phyloP scores from a whole-genome alignment of 164 flowering plant species.

The Nymphaea colorata region DNA sequence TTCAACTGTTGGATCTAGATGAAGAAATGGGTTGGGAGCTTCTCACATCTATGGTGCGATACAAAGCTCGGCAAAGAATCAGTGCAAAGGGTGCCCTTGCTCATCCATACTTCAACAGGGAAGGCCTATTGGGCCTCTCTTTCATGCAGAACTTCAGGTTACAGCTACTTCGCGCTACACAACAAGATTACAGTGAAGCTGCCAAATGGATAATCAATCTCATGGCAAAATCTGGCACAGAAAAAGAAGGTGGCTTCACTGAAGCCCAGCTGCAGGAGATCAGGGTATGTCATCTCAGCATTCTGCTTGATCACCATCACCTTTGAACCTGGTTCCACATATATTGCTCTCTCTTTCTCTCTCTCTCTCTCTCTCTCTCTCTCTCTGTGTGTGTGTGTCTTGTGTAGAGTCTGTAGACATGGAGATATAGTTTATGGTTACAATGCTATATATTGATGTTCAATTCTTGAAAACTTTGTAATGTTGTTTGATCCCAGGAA shows the following conservation, averaged over 20 bases:
- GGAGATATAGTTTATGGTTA: too few species aligned
- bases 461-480: not conserved
- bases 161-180: conserved; percentile 74
- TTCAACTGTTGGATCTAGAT: conserved; percentile 80
- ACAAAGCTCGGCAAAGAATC: conserved; percentile 73
- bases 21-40: conserved; percentile 97
- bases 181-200: conserved; percentile 80
- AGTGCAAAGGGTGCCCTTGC: conserved; percentile 93
- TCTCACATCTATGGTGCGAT: conserved; percentile 86
- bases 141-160: conserved; percentile 72
- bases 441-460: too few species aligned
- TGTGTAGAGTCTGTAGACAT: too few species aligned
- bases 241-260: conserved; percentile 84
- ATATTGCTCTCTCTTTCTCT: too few species aligned
- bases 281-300: conserved; percentile 28
- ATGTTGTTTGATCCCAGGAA: conserved; percentile 41
- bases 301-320: not conserved
- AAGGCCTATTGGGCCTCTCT: conserved; percentile 72
- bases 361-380: too few species aligned
- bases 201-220: conserved; percentile 63
- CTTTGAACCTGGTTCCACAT: too few species aligned
- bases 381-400: too few species aligned
- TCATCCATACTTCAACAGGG: conserved; percentile 81
- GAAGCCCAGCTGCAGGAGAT: conserved; percentile 88
- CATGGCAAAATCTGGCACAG: conserved; percentile 94